Percentiles rank a stretch among this genome's conserved stretches.
Conservation (phyloP, 2,329 filamentous ascomycete genomes). For the Colletotrichum incanum region DNA sequence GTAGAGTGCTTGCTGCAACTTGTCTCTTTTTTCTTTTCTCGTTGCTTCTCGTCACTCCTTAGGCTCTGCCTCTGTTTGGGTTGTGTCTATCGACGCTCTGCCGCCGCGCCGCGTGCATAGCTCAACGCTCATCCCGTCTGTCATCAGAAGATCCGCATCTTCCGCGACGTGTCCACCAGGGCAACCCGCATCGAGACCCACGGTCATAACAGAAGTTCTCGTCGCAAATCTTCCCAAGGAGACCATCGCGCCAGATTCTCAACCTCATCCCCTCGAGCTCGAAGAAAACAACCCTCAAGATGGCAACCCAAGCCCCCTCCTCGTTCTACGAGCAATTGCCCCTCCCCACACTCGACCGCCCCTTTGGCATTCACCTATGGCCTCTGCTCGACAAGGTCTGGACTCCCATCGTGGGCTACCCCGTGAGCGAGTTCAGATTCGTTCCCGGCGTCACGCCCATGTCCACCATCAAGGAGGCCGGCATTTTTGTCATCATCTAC, state of each 20-base stretch:
- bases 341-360: slow-evolving; percentile 87
- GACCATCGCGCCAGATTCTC: slow-evolving; percentile 16
- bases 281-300: slow-evolving; percentile 47
- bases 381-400: slow-evolving; percentile 93
- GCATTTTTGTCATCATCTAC: slow-evolving; percentile 87
- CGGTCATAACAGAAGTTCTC: slow-evolving; percentile 27
- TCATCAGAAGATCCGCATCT: slow-evolving; percentile 42
- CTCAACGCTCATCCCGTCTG: slow-evolving; percentile 20
- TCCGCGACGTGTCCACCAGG: slow-evolving; percentile 45
- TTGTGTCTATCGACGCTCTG: slow-evolving; percentile 23
- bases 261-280: slow-evolving; percentile 21
- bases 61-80: slow-evolving; percentile 44
- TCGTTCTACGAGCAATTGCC: slow-evolving; percentile 72
- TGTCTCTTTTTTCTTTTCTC: slow-evolving; percentile 50
- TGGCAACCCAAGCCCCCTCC: slow-evolving; percentile 56
- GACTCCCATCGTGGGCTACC: slow-evolving; percentile 83
- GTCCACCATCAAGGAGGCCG: slow-evolving; percentile 89
- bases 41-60: slow-evolving; percentile 61
- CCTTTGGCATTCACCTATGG: slow-evolving; percentile 94
- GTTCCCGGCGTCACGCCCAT: slow-evolving; percentile 86
- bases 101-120: slow-evolving; percentile 32
- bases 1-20: slow-evolving; percentile 46
- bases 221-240: slow-evolving; percentile 28
- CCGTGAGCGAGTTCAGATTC: slow-evolving; percentile 89
- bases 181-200: slow-evolving; percentile 40